phyloP scores from a whole-genome alignment of 2,329 filamentous ascomycete species.

The Mycogone perniciosa region DNA sequence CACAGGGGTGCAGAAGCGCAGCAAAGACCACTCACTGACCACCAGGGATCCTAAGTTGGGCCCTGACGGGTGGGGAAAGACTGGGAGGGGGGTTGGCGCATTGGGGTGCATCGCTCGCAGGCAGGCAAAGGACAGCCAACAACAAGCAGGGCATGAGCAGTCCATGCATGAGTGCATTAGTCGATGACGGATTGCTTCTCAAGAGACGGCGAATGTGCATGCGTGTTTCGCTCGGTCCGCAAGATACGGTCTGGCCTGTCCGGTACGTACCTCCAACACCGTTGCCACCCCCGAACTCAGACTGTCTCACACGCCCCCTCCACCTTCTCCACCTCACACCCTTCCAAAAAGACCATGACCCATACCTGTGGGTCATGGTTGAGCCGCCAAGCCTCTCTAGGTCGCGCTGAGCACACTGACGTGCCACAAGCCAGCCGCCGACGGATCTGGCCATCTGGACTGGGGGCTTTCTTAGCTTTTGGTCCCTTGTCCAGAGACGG shows the following conservation, averaged over 20 bases:
- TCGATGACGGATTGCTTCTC: conserved; percentile 5
- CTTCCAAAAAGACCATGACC: background rate
- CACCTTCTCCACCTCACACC: background rate
- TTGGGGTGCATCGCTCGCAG: conserved; percentile 5
- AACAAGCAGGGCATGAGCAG: background rate
- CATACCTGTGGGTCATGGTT: background rate
- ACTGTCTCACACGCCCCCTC: background rate
- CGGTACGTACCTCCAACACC: conserved; percentile 1
- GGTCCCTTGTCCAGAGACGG: conserved; percentile 6
- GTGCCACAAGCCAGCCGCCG: conserved; percentile 13
- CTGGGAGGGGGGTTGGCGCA: background rate
- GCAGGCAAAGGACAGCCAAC: background rate
- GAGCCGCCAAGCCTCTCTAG: conserved; percentile 5
- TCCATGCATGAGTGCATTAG: conserved; percentile 1
- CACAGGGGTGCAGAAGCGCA: background rate
- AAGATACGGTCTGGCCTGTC: conserved; percentile 8
- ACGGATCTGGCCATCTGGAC: conserved; percentile 17
- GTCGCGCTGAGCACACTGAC: conserved; percentile 9
- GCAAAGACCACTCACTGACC: background rate
- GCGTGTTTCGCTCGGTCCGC: conserved; percentile 11
- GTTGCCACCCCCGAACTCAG: background rate
- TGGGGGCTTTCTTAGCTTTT: background rate
- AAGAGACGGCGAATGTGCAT: background rate
- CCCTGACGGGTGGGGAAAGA: background rate
- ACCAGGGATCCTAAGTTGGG: background rate